Evolutionary conservation across 441 rosid species (phyloP).

Genomic region (Geranium incanum): DNA sequence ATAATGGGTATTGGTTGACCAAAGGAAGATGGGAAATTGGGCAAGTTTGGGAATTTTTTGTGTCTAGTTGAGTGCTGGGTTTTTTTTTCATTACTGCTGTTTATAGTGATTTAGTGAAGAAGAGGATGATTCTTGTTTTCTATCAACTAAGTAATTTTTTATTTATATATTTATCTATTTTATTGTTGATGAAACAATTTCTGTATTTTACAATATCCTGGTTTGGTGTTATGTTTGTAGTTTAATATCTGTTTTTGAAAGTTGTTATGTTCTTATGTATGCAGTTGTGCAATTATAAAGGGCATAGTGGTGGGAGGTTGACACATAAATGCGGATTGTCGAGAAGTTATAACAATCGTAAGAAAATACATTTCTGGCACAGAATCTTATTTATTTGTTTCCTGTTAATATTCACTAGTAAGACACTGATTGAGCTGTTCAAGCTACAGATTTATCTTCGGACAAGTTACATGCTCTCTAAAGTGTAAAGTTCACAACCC

Average conservation of each 20-base stretch:
- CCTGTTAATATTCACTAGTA: not conserved
- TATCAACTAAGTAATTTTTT: not conserved
- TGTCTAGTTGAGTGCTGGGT: not conserved
- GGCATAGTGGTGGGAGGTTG: constrained; percentile 24
- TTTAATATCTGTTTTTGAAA: not conserved
- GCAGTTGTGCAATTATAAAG: constrained; percentile 39
- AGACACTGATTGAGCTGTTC: not conserved
- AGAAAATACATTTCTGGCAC: constrained; percentile 21
- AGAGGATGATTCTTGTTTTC: not conserved
- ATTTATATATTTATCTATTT: not conserved
- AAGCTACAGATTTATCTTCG: not conserved
- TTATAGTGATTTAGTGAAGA: not conserved
- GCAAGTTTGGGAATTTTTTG: not conserved
- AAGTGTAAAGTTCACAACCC: not conserved
- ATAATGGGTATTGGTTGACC: not conserved
- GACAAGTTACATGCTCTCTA: not conserved
- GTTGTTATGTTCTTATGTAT: constrained; percentile 10
- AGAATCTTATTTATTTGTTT: constrained; percentile 1
- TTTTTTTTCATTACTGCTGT: not conserved
- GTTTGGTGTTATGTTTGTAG: not conserved
- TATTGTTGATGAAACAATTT: not conserved
- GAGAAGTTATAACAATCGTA: constrained; percentile 37
- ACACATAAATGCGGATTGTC: constrained; percentile 22
- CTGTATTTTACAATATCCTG: constrained; percentile 5
- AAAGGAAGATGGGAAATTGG: constrained; percentile 6